phyloP scores from a whole-genome alignment of 805 yeast species.

The Kodamaea kaohsiungensis region DNA sequence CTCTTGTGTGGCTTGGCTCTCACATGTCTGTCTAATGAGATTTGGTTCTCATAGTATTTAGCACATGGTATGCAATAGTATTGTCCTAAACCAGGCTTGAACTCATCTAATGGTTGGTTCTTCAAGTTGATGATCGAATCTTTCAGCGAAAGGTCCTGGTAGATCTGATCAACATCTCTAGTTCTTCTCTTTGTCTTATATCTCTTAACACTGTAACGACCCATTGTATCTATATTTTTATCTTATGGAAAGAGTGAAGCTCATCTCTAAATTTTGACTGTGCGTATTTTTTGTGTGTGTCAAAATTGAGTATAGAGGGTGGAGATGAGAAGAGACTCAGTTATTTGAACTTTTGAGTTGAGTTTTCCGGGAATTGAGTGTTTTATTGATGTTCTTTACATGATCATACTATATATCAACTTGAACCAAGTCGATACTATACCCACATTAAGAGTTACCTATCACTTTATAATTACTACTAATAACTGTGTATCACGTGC shows the following conservation, averaged over 20 bases:
- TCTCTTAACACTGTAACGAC: slow-evolving; percentile 81
- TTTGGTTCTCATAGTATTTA: slow-evolving; percentile 79
- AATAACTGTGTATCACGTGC: no score
- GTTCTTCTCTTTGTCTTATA: slow-evolving; percentile 89
- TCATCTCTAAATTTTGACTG: slow-evolving; percentile 8
- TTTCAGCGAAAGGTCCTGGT: slow-evolving; percentile 66
- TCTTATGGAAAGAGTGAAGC: neutral
- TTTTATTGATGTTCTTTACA: no score
- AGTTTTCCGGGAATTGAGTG: no score
- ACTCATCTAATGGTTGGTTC: slow-evolving; percentile 86
- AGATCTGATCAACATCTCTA: slow-evolving; percentile 80
- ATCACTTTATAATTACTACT: no score
- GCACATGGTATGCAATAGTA: slow-evolving; percentile 94
- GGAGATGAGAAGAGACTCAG: no score
- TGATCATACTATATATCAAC: no score
- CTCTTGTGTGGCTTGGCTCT: slow-evolving; percentile 83
- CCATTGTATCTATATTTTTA: slow-evolving; percentile 50
- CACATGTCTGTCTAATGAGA: slow-evolving; percentile 70
- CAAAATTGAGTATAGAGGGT: no score
- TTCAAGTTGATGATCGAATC: slow-evolving; percentile 65
- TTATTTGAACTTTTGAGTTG: no score
- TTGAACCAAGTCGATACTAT: no score
- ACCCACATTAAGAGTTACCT: no score
- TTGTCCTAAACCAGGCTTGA: slow-evolving; percentile 92
- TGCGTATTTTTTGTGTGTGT: neutral